Base-by-base conservation (phyloP, 805 yeast genomes). In the Saccharomycopsis fermentans region DNA sequence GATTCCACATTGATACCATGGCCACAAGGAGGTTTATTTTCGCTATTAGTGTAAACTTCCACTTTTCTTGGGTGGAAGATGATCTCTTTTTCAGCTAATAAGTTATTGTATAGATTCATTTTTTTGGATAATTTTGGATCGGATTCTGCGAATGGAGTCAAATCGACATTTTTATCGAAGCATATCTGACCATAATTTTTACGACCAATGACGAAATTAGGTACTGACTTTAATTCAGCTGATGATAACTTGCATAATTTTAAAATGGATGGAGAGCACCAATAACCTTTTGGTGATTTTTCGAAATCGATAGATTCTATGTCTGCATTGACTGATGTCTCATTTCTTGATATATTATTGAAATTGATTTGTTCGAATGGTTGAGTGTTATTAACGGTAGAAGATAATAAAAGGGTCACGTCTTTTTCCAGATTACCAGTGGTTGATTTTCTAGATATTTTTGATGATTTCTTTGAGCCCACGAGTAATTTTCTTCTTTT, bases 1-100 rank as follows among this genome's bases (percentile, higher is more conserved):
- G 94, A 90, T 5, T 91, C 91, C 19, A 86, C 87, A 66, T 87
- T 87, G 56, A 87, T 66, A 0, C 91, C 94, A 58, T 75, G 70
- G 0, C 94, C 94, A 47, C 79, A 67, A 0, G 82, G 74, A 1
- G 90, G 90, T 57, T 83, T 81, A 1, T 62, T 64, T 1, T 65
- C 56, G n/a, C 70, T 77, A 35, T 79, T 78, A n/a, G 83, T 81
- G 64, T 86, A 85, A 0, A 85, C 89, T 60, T 80, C 80, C 1
- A 86, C 81, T 2, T 79, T 72, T 36, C 32, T 51, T 35, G 56
- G 43, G 19, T 24, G 27, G 24, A 59, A 54, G 21, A 54, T 36
- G 6, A 59, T 47, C 16, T 26, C n/a, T n/a, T 35, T 47, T 35
- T 61, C 63, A 3, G 40, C 54, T 48, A 61, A 54, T 27, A 61